Conservation (phyloP, 306 rosid genomes). For the Corylus americana region DNA sequence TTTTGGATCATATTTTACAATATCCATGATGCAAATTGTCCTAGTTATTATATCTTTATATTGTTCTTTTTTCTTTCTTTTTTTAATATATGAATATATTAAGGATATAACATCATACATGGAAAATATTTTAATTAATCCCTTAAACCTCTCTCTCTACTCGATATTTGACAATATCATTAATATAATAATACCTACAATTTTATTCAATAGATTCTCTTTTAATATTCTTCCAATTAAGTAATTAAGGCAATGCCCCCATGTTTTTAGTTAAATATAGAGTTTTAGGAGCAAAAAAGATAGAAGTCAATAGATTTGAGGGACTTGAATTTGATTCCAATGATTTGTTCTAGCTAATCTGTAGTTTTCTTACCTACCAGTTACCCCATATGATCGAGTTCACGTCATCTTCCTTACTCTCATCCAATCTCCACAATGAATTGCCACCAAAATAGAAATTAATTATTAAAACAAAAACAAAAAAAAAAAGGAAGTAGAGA, state of each 20-base stretch:
- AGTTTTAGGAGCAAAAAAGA: background rate
- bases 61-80: no score
- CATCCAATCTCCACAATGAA: background rate
- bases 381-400: slow-evolving; percentile 16
- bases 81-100: no score
- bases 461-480: background rate
- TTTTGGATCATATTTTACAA: no score
- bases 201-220: no score
- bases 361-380: slow-evolving; percentile 46
- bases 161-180: background rate
- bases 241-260: slow-evolving; percentile 18
- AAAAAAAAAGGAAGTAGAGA: background rate
- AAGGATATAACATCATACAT: no score
- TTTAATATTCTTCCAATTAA: background rate
- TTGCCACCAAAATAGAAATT: background rate
- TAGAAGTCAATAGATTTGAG: no score
- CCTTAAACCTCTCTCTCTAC: background rate
- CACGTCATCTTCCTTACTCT: slow-evolving; percentile 20
- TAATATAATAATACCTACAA: no score
- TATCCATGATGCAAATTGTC: no score
- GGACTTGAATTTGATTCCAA: slow-evolving; percentile 30
- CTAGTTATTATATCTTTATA: no score
- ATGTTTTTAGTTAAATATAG: background rate
- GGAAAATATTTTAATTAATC: background rate
- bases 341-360: slow-evolving; percentile 29